Evolutionary conservation across 192 early-diverging fungal genomes (phyloP).

Genomic region (Gorgonomyces haynaldii): DNA sequence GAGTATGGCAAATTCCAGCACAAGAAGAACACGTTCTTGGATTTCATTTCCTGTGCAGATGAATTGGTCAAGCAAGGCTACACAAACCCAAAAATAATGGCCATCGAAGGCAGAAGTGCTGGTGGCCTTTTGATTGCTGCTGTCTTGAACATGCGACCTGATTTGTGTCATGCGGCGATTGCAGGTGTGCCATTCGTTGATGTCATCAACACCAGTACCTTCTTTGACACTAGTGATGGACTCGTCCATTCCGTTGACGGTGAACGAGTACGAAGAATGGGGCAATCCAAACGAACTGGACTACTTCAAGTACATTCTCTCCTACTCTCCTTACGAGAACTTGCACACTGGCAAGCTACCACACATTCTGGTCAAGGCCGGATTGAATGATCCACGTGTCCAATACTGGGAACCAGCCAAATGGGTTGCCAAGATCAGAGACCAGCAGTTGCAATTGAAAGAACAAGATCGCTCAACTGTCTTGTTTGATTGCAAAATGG

Average conservation of each 20-base stretch:
- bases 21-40: constrained; percentile 40
- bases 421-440: constrained; percentile 71
- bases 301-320: constrained; percentile 38
- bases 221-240: constrained; percentile 22
- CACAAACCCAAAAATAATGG: constrained; percentile 19
- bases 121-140: constrained; percentile 39
- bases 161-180: constrained; percentile 23
- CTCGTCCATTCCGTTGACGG: constrained; percentile 27
- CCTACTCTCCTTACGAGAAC: constrained; percentile 41
- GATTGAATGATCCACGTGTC: constrained; percentile 80
- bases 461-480: constrained; percentile 7
- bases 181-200: constrained; percentile 42
- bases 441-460: constrained; percentile 6
- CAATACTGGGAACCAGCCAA: constrained; percentile 80
- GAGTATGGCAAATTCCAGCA: constrained; percentile 38
- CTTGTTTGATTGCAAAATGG: constrained; percentile 38
- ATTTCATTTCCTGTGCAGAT: constrained; percentile 33
- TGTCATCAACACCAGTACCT: constrained; percentile 25
- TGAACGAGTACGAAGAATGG: constrained; percentile 44
- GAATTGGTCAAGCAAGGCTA: constrained; percentile 21
- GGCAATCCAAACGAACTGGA: constrained; percentile 37
- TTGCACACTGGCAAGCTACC: constrained; percentile 24
- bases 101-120: constrained; percentile 32
- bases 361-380: constrained; percentile 47
- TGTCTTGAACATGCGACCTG: constrained; percentile 27